A percentile compares a stretch with the other conserved stretches of the same genome.
Conservation (phyloP, 177 flowering plant genomes). For the Vitis hybrid region DNA sequence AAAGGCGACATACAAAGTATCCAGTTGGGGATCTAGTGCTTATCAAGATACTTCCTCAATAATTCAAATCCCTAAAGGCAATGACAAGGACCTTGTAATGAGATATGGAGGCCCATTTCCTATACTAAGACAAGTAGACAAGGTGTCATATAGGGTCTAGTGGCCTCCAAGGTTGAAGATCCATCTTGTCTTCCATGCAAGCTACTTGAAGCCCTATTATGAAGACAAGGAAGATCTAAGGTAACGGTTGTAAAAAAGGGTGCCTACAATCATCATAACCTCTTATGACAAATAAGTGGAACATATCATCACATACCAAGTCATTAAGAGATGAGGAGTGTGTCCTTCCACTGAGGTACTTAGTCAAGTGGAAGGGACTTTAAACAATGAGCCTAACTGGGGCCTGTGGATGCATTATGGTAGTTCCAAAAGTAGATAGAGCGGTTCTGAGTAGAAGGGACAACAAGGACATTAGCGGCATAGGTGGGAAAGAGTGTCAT, state of each 20-base stretch:
- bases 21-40: background rate
- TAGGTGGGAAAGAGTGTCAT: too few relatives aligned
- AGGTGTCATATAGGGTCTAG: background rate
- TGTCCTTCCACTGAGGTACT: background rate
- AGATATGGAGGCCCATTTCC: constrained; percentile 1
- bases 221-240: background rate
- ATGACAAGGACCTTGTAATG: constrained; percentile 1
- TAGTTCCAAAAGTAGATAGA: too few relatives aligned
- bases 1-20: too few relatives aligned
- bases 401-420: too few relatives aligned
- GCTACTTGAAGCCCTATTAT: background rate
- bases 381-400: too few relatives aligned
- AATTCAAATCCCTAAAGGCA: background rate
- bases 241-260: rapidly evolving
- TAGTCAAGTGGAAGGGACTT: constrained; percentile 5
- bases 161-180: background rate
- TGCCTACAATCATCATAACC: background rate
- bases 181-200: background rate
- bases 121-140: background rate
- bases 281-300: background rate
- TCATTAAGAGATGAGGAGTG: background rate
- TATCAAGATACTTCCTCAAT: background rate
- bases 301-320: background rate
- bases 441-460: rapidly evolving
- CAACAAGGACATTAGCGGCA: too few relatives aligned